Conservation (phyloP, 225 moss, liverwort and hornwort genomes). For the Marchantia paleacea region DNA sequence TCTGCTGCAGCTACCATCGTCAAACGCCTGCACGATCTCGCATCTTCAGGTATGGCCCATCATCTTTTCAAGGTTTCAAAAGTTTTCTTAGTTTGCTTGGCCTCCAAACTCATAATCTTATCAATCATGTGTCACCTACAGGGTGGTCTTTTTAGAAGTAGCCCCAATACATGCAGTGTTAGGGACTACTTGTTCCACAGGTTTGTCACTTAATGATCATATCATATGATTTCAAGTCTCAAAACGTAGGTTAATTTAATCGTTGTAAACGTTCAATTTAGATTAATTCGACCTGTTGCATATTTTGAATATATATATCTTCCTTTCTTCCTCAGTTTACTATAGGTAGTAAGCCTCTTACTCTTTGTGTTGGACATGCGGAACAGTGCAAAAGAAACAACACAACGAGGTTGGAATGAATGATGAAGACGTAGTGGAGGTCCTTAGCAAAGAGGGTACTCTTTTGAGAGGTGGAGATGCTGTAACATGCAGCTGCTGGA, state of each 20-base stretch:
- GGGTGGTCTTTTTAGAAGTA: no score
- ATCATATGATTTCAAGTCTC: no score
- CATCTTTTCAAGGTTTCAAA: not conserved
- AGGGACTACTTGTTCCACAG: no score
- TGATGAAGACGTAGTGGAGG: slow-evolving; percentile 64
- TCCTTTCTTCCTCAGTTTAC: not conserved
- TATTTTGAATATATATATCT: no score
- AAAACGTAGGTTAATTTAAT: no score
- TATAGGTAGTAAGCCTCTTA: not conserved
- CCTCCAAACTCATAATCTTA: no score
- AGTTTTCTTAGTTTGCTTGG: no score
- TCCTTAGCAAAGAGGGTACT: slow-evolving; percentile 64
- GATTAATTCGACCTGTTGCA: no score
- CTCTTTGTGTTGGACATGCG: not conserved
- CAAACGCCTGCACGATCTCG: slow-evolving; percentile 84
- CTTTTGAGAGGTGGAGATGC: slow-evolving; percentile 56
- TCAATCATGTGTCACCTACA: no score
- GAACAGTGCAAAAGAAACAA: slow-evolving; percentile 78
- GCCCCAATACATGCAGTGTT: no score
- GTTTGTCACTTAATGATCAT: no score
- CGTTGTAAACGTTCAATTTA: no score
- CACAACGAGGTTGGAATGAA: slow-evolving; percentile 47
- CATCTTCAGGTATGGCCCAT: slow-evolving; percentile 48
- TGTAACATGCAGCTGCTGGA: slow-evolving; percentile 54
- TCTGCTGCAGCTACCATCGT: slow-evolving; percentile 82